Evolutionary conservation across 495 filamentous ascomycete species (phyloP).

Genomic region (Aspergillus nanangensis): DNA sequence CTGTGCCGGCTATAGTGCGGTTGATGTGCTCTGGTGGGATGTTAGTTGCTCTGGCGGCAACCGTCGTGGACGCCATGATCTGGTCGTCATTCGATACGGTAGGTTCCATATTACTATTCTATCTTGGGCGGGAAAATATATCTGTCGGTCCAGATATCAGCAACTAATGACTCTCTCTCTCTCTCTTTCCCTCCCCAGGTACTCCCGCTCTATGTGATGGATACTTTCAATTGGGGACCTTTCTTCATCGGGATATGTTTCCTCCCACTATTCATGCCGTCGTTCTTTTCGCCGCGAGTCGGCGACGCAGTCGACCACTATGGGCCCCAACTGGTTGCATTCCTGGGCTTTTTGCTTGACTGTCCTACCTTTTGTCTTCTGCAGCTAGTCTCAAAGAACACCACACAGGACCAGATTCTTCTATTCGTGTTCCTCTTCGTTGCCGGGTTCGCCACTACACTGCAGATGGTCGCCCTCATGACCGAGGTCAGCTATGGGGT

Average conservation of each 20-base stretch:
- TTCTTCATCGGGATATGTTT: slow-evolving; percentile 56
- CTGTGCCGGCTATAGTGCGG: slow-evolving; percentile 16
- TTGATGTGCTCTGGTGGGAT: slow-evolving; percentile 21
- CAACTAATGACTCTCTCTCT: too few relatives aligned
- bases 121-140: too few relatives aligned
- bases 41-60: slow-evolving; percentile 22
- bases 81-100: slow-evolving; percentile 36
- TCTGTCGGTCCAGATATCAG: too few relatives aligned
- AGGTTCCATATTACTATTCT: too few relatives aligned
- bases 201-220: slow-evolving; percentile 38
- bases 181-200: too few relatives aligned
- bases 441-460: slow-evolving; percentile 26
- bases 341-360: slow-evolving; percentile 44
- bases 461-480: slow-evolving; percentile 33
- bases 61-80: slow-evolving; percentile 19
- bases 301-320: slow-evolving; percentile 44
- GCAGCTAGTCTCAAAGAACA: slow-evolving; percentile 37
- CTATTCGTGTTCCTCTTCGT: slow-evolving; percentile 30
- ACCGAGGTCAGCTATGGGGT: slow-evolving; percentile 32
- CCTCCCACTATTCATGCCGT: slow-evolving; percentile 45
- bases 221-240: slow-evolving; percentile 54
- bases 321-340: slow-evolving; percentile 46
- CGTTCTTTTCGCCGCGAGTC: slow-evolving; percentile 27
- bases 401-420: slow-evolving; percentile 23
- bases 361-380: slow-evolving; percentile 48